phyloP scores from a whole-genome alignment of 805 yeast species.

The Saccharomycopsis fermentans region DNA sequence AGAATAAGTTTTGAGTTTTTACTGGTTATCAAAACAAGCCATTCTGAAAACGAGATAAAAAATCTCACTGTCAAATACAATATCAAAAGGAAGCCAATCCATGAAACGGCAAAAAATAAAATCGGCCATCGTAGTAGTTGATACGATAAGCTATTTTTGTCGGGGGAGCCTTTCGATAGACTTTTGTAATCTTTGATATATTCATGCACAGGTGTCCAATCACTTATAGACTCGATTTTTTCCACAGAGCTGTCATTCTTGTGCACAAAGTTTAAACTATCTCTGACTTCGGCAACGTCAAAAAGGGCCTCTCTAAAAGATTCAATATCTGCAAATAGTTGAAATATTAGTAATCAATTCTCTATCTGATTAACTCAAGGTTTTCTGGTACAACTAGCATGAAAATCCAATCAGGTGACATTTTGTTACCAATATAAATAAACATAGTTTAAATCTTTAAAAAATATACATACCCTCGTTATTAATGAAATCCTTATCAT shows the following conservation, averaged over 20 bases:
- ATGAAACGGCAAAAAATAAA: constrained; percentile 37
- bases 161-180: constrained; percentile 4
- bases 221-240: constrained; percentile 33
- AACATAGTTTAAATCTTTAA: constrained; percentile 13
- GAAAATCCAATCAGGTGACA: too few species aligned
- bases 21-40: constrained; percentile 51
- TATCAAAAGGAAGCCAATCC: constrained; percentile 43
- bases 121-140: constrained; percentile 57
- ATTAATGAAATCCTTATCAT: constrained; percentile 25
- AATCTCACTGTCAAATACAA: constrained; percentile 44
- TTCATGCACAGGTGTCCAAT: constrained; percentile 37
- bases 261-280: constrained; percentile 16
- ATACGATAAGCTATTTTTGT: constrained; percentile 31
- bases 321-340: constrained; percentile 23
- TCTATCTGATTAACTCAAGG: too few species aligned
- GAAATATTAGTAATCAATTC: not conserved
- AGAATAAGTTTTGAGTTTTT: constrained; percentile 39
- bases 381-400: too few species aligned
- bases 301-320: constrained; percentile 31
- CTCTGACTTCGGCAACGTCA: constrained; percentile 23
- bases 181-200: constrained; percentile 21
- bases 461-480: constrained; percentile 24
- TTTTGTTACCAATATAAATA: not conserved
- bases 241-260: constrained; percentile 21
- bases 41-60: constrained; percentile 55